phyloP scores from a whole-genome alignment of 306 rosid genomes.

The Quercus agrifolia region DNA sequence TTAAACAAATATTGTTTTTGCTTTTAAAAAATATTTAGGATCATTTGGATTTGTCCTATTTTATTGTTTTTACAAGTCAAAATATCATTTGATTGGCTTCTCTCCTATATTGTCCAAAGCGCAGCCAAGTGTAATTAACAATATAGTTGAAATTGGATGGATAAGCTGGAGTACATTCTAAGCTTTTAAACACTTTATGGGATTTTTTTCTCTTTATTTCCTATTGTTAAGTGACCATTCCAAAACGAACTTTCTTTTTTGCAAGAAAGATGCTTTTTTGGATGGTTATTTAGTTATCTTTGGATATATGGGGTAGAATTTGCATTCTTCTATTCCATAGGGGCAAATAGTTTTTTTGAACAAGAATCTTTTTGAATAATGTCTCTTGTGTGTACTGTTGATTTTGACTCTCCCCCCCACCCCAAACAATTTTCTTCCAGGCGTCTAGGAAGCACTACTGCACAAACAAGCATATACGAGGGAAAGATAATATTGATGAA shows the following conservation, averaged over 20 bases:
- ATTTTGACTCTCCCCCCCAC: not conserved
- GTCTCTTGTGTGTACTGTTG: not conserved
- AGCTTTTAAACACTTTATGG: not conserved
- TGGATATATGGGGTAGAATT: constrained; percentile 1
- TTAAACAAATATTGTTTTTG: not conserved
- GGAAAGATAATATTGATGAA: constrained; percentile 68
- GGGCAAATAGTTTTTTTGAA: not conserved
- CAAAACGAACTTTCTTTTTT: not conserved
- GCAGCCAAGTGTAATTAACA: not conserved
- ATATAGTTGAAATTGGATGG: not conserved
- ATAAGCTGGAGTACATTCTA: not conserved
- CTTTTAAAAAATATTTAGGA: not conserved
- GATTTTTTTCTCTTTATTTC: not conserved
- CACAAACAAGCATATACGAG: constrained; percentile 64
- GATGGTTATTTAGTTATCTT: not conserved
- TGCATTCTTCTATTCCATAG: not conserved
- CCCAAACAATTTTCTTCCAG: constrained; percentile 29
- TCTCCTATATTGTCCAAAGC: not conserved
- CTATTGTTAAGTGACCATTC: not conserved
- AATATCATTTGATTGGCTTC: not conserved
- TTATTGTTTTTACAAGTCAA: not conserved
- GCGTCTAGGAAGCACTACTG: constrained; percentile 92
- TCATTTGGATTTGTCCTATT: not conserved
- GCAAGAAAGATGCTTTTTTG: not conserved
- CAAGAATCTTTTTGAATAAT: not conserved